These are phyloP conservation scores for Penicillium sp. DNA, from an alignment of 2,329 filamentous ascomycete genomes.

Conservation along the genomic window DNA sequence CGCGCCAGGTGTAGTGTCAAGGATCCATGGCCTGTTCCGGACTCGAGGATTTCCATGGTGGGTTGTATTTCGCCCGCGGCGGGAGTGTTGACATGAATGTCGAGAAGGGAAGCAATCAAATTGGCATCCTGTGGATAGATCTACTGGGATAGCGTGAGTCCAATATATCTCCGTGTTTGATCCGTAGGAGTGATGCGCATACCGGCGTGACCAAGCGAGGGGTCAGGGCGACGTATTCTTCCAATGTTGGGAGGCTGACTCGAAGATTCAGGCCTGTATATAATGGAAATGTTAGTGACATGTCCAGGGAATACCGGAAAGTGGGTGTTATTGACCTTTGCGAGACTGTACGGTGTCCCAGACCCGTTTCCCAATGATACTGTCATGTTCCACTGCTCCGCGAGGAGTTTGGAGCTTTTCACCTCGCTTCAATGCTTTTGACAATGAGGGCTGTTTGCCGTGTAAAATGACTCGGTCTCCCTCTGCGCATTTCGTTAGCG, in stretches of 20 bases:
- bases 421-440: conserved; percentile 43
- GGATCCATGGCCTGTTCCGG: conserved; percentile 80
- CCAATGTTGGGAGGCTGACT: conserved; percentile 65
- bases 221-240: conserved; percentile 69
- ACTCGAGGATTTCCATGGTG: conserved; percentile 74
- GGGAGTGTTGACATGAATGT: conserved; percentile 62
- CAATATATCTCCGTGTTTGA: conserved; percentile 4
- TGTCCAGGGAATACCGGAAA: background rate
- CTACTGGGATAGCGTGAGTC: conserved; percentile 40
- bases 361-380: conserved; percentile 63
- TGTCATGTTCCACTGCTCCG: conserved; percentile 46
- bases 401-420: conserved; percentile 37
- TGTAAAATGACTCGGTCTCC: conserved; percentile 46
- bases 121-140: conserved; percentile 74
- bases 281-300: conserved; percentile 1
- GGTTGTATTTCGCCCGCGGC: conserved; percentile 34
- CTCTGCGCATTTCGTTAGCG: conserved; percentile 33
- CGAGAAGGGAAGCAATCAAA: conserved; percentile 72
- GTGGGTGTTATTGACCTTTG: conserved; percentile 40
- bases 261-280: conserved; percentile 46
- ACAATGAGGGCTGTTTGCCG: conserved; percentile 42
- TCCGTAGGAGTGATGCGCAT: conserved; percentile 32
- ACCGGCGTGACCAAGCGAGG: conserved; percentile 74
- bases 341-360: conserved; percentile 61
- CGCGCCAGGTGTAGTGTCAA: conserved; percentile 73